A percentile compares a stretch with the other conserved stretches of the same genome.
phyloP scores from a whole-genome alignment of 495 filamentous ascomycete genomes.

The Tuber microsphaerosporum region DNA sequence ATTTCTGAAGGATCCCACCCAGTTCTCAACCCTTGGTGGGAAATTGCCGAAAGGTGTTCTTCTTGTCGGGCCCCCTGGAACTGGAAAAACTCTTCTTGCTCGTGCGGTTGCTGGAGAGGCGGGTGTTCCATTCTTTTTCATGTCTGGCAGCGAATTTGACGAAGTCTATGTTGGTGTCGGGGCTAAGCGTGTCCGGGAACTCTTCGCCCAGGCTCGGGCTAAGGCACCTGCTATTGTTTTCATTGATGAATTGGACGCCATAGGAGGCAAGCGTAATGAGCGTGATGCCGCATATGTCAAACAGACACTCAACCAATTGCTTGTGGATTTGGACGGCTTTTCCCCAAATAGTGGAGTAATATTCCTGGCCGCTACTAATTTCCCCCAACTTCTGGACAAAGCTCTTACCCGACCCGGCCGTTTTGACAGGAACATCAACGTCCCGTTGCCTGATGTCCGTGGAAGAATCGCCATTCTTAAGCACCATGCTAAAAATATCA shows the following conservation, averaged over 20 bases:
- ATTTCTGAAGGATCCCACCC: slow-evolving; percentile 84
- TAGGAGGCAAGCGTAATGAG: slow-evolving; percentile 87
- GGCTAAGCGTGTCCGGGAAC: slow-evolving; percentile 91
- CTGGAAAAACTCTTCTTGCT: slow-evolving; percentile 94
- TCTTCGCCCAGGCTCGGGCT: slow-evolving; percentile 77
- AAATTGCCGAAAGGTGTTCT: slow-evolving; percentile 96
- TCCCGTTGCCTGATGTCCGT: slow-evolving; percentile 89
- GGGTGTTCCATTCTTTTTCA: slow-evolving; percentile 98
- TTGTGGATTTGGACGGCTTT: slow-evolving; percentile 97
- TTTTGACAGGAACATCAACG: slow-evolving; percentile 84
- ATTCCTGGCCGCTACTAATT: slow-evolving; percentile 92
- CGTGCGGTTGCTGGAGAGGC: slow-evolving; percentile 95
- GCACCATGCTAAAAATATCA: slow-evolving; percentile 84
- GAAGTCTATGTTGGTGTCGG: slow-evolving; percentile 97
- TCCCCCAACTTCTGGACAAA: slow-evolving; percentile 87
- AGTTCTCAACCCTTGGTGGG: slow-evolving; percentile 83
- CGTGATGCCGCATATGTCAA: slow-evolving; percentile 93
- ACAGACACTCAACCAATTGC: slow-evolving; percentile 92
- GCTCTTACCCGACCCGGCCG: slow-evolving; percentile 88
- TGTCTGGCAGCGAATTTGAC: slow-evolving; percentile 98
- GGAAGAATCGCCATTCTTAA: slow-evolving; percentile 85
- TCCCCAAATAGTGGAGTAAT: slow-evolving; percentile 89
- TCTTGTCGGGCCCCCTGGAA: slow-evolving; percentile 90
- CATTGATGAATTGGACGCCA: slow-evolving; percentile 95
- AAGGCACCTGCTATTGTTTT: slow-evolving; percentile 96